Base-by-base conservation (phyloP, 2,329 filamentous ascomycete species). In the Ceratocystis harringtonii region DNA sequence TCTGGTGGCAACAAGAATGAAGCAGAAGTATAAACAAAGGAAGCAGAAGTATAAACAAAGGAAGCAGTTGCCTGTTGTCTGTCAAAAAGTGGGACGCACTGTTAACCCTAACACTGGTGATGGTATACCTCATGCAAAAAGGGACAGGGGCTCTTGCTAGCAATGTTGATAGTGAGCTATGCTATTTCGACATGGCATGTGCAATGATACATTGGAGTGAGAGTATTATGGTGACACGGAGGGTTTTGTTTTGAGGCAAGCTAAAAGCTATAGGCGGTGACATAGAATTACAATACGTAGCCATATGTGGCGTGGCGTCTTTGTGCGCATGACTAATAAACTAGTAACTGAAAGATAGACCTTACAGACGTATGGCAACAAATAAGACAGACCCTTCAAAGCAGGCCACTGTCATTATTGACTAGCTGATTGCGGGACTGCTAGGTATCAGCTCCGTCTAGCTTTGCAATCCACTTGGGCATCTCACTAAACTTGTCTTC, bases 401-500 rank as follows among this genome's bases (percentile, higher is more conserved):
- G 36, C 3, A 41, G 12, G 36, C 10, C 12, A 10, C 36, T 41
- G 36, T 41, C 36, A 41, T 41, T 41, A 4, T 41, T 41, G 3
- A 15, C 4, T 15, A 15, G 15, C 8, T 22, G 17, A 25, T n/a
- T 8, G 7, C 32, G 19, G 4, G n/a, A 19, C 5, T 36, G n/a
- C 17, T 61, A 65, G 15, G 61, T 55, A 48, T 67, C 66, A 7
- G 66, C 62, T 15, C 41, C 60, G 17, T 74, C 74, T 75, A 80
- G 78, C 73, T 84, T 84, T 8, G 77, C 70, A 48, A 84, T 78
- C 81, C 81, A 85, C 71, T 84, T 84, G 69, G 79, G 76, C 79
- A 85, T 84, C 66, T 79, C 76, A 0, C 74, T 74, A 70, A 78
- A 86, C 73, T 85, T 85, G 69, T 85, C 79, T 70, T 83, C 82